Evolutionary conservation across 495 filamentous ascomycete species (phyloP), one percentile per base, ranked within the genome.

Genomic region (Talaromyces borbonicus): DNA sequence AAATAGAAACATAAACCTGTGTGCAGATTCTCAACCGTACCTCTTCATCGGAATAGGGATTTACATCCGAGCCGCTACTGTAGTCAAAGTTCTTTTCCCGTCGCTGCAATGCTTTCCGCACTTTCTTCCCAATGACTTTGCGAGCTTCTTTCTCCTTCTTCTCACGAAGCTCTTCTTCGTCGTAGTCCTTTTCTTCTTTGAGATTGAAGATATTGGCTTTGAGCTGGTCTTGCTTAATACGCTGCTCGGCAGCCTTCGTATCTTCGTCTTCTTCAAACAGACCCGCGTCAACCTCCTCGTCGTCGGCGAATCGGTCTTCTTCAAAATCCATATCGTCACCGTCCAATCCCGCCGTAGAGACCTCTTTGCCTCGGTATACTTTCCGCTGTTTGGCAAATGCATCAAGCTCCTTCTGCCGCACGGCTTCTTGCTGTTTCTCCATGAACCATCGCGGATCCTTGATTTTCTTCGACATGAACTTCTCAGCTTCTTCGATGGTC

Each of bases 201-300:
- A 86, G 67, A 47, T 84, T 82, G 52, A 95, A 95, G 5, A 90
- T 65, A 54, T 95, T 94, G 11, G 92, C 90, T 47, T 77, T 78
- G 24, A 90, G 68, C 53, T 92, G 87, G 55, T 98, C 90, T 27
- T 85, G 79, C 49, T 90, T 92, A 50, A 97, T 83, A 49, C 80
- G 75, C 44, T 83, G 80, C 53, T 90, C 83, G 3, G 88, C 78
- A n/a, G 87, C 84, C 57, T 95, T 96, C 0, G 78, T 68, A 32
- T 95, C 88, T 49, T 93, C 86, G 43, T 95, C 87, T 8, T 88
- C 84, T 45, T 81, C 80, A 57, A 93, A 86, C 32, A 93, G 74
- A 43, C 69, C 69, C 9, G 86, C 83, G 36, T 81, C 77, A 33
- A 70, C 66, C 56, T 96, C 92, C 56, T 98, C 92, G 56, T 98